Conservation (phyloP, 2,329 filamentous ascomycete genomes). For the Diplodia scrobiculata region DNA sequence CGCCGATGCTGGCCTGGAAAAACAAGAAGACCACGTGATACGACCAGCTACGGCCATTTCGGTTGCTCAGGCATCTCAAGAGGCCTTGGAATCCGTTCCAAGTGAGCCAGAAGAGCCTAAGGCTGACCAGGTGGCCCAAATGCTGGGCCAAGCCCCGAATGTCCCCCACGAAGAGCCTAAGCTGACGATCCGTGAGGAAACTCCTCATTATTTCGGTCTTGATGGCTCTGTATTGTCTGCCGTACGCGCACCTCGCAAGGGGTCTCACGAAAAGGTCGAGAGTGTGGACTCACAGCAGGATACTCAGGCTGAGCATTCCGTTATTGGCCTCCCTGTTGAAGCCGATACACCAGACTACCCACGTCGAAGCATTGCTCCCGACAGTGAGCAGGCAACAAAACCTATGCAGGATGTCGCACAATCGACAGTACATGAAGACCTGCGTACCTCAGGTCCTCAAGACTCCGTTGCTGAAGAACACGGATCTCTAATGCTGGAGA, state of each 20-base stretch:
- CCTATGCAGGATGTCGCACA: background rate
- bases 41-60: conserved; percentile 18
- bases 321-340: background rate
- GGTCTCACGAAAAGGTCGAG: background rate
- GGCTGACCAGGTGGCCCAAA: background rate
- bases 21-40: background rate
- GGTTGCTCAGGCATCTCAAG: background rate
- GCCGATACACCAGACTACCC: background rate
- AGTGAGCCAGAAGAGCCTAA: background rate
- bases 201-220: background rate
- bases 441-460: background rate
- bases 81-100: background rate
- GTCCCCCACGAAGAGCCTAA: background rate
- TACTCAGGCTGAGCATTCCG: background rate
- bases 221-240: conserved; percentile 10
- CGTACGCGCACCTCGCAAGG: background rate
- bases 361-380: background rate
- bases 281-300: conserved; percentile 9
- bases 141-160: background rate
- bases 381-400: background rate
- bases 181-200: background rate
- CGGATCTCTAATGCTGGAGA: background rate
- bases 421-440: background rate
- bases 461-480: background rate
- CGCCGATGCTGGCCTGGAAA: background rate